A percentile compares a stretch with the other conserved stretches of the same genome.
Conservation (phyloP, 2,329 filamentous ascomycete species). For the Xylariales sp. region DNA sequence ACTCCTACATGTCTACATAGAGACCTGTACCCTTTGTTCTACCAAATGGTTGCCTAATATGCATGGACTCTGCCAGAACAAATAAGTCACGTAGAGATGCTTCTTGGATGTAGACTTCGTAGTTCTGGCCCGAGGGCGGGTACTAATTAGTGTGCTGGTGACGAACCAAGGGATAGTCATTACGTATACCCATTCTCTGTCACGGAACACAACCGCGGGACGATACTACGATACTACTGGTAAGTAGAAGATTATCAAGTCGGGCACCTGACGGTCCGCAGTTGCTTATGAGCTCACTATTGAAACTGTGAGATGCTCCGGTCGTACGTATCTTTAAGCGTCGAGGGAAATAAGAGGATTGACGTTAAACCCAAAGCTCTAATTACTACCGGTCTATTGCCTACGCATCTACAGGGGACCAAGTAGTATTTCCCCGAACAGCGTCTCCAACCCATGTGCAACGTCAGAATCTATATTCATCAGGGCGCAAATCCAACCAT, state of each 20-base stretch:
- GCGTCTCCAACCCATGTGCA: conserved; percentile 12
- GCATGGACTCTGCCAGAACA: no score
- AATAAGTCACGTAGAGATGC: background rate
- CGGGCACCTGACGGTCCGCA: no score
- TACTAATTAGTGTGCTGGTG: no score
- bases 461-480: conserved; percentile 13
- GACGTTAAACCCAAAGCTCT: background rate
- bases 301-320: background rate
- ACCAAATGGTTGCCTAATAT: no score
- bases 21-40: no score
- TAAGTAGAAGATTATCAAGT: no score
- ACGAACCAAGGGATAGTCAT: background rate
- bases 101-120: no score
- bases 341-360: background rate
- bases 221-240: no score
- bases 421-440: conserved; percentile 23
- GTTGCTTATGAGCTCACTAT: no score
- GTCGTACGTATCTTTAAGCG: background rate
- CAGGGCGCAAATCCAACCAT: conserved; percentile 44
- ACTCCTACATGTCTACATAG: no score
- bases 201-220: no score
- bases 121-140: no score
- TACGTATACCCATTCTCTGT: background rate
- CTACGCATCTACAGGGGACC: background rate
- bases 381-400: background rate